Base-by-base conservation (phyloP, 129 eudicot species). In the Flaveria trinervia region DNA sequence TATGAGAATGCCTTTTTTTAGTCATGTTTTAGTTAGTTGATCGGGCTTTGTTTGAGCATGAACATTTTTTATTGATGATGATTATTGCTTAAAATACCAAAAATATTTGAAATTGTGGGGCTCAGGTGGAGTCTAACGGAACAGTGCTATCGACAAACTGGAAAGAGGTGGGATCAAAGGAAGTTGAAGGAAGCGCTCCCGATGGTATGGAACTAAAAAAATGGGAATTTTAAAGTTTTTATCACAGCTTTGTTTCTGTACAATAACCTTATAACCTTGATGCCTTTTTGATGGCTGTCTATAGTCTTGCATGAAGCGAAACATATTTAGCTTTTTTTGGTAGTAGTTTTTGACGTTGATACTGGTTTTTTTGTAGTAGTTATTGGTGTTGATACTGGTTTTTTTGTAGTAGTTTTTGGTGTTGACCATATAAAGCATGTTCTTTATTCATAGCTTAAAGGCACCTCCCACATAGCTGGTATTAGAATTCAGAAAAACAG, bases 131-230 rank as follows among this genome's bases (percentile, higher is more conserved):
- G 71, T 94, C 98, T 8, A 87, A 89, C 46, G 98, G 98, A 68
- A 94, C 98, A 1, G 97, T 94, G 79, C 78, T 94, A 45, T 94
- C 97, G 1, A 94, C 97, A 22, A 91, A 94, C 80, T 94, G 98
- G 98, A 87, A 91, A 83, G 98, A 94, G 23, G 98, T 94, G 50
- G 96, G 97, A 18, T 49, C 90, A 1, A 94, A 94, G 84, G 89
- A 84, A 79, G 90, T 94, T 2, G 97, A 91, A 72, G 97, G 90
- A 25, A 94, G 85, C 68, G 84, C 98, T 33, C 98, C 98, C 0
- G 97, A 91, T 51, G 93, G 97, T 28, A 94, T 94, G 98, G 97
- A 91, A 89, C 13, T 91, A 73, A 86, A 85, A 89, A 94, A 87
- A 62, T 94, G 93, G 93, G 96, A 94, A 61, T 83, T 80, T 65